Percentiles rank a stretch among this genome's conserved stretches.
Evolutionary conservation across 164 flowering plant genomes (phyloP).

Genomic region (Nymphaea thermarum): DNA sequence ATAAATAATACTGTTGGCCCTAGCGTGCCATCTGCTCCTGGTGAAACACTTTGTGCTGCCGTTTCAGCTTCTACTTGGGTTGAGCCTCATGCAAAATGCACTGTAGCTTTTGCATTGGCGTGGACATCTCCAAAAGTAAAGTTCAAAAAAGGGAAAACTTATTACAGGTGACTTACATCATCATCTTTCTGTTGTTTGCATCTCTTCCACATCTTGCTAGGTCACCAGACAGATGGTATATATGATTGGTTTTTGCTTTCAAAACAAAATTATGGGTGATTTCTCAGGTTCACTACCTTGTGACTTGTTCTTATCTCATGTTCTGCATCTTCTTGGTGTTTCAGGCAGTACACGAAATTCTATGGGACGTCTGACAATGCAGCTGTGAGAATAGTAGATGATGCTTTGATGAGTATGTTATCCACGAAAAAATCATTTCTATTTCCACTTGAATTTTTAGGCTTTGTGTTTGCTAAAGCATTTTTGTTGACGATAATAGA

Average conservation of each 20-base stretch:
- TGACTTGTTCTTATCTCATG: no score
- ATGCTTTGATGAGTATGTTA: slow-evolving; percentile 77
- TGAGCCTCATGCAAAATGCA: slow-evolving; percentile 90
- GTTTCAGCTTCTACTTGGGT: slow-evolving; percentile 93
- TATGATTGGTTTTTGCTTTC: neutral
- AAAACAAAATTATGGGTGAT: no score
- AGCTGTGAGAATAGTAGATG: slow-evolving; percentile 68
- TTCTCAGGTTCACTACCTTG: no score
- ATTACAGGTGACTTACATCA: slow-evolving; percentile 41
- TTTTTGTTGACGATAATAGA: no score
- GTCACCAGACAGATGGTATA: no score
- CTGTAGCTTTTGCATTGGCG: slow-evolving; percentile 70
- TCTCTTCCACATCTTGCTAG: no score
- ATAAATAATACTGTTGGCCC: slow-evolving; percentile 49
- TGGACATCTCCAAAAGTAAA: slow-evolving; percentile 91
- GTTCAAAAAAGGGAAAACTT: slow-evolving; percentile 63
- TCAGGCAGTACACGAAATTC: slow-evolving; percentile 92
- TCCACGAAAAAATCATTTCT: no score
- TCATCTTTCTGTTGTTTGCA: neutral
- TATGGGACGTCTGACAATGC: slow-evolving; percentile 89
- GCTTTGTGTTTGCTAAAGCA: no score
- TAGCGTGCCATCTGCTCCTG: slow-evolving; percentile 66
- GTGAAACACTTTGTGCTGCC: slow-evolving; percentile 82
- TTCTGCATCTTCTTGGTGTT: neutral
- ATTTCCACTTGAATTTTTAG: no score